Evolutionary conservation across 2,329 filamentous ascomycete genomes (phyloP), one percentile per base, ranked within the genome.

Genomic region (Blastomyces silverae): DNA sequence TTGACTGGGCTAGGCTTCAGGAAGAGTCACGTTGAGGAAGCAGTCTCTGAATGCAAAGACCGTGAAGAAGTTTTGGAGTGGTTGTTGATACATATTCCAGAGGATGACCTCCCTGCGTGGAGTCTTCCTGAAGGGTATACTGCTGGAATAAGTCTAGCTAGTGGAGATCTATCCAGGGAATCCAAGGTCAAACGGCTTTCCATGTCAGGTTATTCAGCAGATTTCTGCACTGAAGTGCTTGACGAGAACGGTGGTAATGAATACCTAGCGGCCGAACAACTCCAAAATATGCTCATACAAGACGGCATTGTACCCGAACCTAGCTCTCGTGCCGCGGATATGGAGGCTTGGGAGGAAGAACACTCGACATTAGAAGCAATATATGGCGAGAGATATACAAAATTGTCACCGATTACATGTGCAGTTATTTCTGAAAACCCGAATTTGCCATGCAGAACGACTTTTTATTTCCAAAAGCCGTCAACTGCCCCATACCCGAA

Each of bases 41-140:
- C 94, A 10, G 85, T 90, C 0, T 86, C 86, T 56, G 87, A 92
- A 71, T 97, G 92, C 79, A 95, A 93, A 75, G 92, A 96, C 74
- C 84, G 89, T 39, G 92, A 97, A 74, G 94, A 99, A 77, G 88
- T 91, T 20, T 82, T 99, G 2, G 93, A 97, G 75, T 99, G 94
- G 94, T 83, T 99, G 20, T 83, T 99, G 60, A 92, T 97, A 62
- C 93, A 99, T 76, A 92, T 99, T 2, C 94, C 94, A 0, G 94
- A 99, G 74, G 94, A 99, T 73, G 94, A 97, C 72, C 80, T 97
- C n/a, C 94, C 94, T 0, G 82, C 85, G 7, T 97, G 93, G 92
- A 91, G 91, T 70, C 80, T 99, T 53, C 94, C 94, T 0, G 92
- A 95, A 77, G 90, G 88, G 67, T 99, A 99, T 75, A 87, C 90